Evolutionary conservation across 495 filamentous ascomycete species (phyloP), one percentile per base, ranked within the genome.

Genomic region (Xylaria palmicola): DNA sequence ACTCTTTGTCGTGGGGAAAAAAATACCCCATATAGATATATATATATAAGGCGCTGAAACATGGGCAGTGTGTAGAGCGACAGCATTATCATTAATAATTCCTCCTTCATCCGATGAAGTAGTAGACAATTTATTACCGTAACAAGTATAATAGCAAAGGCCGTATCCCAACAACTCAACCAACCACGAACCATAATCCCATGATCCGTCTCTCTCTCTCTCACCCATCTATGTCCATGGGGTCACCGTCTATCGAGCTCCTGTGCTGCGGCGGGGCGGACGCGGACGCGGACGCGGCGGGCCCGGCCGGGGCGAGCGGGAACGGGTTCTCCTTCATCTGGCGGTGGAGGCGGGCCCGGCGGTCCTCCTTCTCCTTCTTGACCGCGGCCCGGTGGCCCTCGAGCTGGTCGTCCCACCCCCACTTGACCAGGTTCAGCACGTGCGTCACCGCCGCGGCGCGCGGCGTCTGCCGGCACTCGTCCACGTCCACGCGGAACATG

Each of bases 341-440:
- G 2, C 41, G 41, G 15, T 55, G 39, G 6, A 61, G 59, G 5
- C 48, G 39, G 12, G 50, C 49, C 34, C 59, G 54, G 3, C 27
- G 30, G 1, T 55, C 50, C n/a, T 54, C 49, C 37, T 55, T 61
- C 40, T 61, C 50, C 32, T 48, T 61, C 26, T 40, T 45, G 20
- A 61, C 59, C n/a, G 49, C 50, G 3, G 10, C 20, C 12, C 50
- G 45, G 19, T 61, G 59, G 13, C 50, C 50, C 12, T 55, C 50
- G 0, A 61, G 20, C 40, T 61, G 59, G 1, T 61, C 59, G n/a
- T 61, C 59, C 59, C 59, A 61, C n/a, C 59, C 59, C 59, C 59
- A 61, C 24, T 61, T 61, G 17, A 61, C 32, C 40, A 61, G n/a
- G 30, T 61, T 61, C 15, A 61, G 50, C 50, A 61, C 50, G 19